Base-by-base conservation (phyloP, 2,329 filamentous ascomycete genomes). In the Colletotrichum paranaense region DNA sequence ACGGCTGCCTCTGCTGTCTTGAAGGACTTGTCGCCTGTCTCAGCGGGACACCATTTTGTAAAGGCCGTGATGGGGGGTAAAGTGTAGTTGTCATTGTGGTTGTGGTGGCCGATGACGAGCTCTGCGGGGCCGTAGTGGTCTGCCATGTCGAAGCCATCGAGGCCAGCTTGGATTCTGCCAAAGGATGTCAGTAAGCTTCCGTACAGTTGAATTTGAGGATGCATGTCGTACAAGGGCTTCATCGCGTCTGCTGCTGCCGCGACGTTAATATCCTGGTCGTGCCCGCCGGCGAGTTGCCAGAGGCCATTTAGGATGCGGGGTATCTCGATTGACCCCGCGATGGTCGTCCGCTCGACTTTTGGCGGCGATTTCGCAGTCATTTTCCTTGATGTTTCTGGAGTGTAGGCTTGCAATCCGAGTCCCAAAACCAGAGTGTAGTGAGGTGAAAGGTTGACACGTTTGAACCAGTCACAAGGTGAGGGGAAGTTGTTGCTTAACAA, bases 101-200 rank as follows among this genome's bases (percentile, higher is more conserved):
- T 22, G 55, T 64, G 53, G 7, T 49, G 59, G 14, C 70, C 70
- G 59, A 72, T 32, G 59, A 72, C 66, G 8, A 63, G 59, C 58
- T 72, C 70, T 0, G 70, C 70, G 16, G 70, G 70, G 14, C 70
- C 80, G 67, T 83, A 82, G 57, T 83, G 81, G 68, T 82, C 81
- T 5, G 81, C 82, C 81, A 83, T 82, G 62, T 82, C 81, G 26
- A 79, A 75, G 16, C 79, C 78, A 2, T 72, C 74, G 4, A 82
- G 75, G 0, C 81, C 81, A 11, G 59, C 52, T 46, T 76, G 74
- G 30, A 72, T 69, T 7, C 69, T 72, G 2, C 2, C 28, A 4
- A 12, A 8, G 19, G 24, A 11, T 24, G 32, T 64, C 49, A 64
- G 62, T 32, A 28, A 52, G 38, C 14, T 19, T 42, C 2, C 9